Percentiles rank a stretch among this genome's conserved stretches.
These are phyloP conservation scores for Fusarium buharicum DNA, from an alignment of 2,329 filamentous ascomycete species.

Conservation along the genomic window DNA sequence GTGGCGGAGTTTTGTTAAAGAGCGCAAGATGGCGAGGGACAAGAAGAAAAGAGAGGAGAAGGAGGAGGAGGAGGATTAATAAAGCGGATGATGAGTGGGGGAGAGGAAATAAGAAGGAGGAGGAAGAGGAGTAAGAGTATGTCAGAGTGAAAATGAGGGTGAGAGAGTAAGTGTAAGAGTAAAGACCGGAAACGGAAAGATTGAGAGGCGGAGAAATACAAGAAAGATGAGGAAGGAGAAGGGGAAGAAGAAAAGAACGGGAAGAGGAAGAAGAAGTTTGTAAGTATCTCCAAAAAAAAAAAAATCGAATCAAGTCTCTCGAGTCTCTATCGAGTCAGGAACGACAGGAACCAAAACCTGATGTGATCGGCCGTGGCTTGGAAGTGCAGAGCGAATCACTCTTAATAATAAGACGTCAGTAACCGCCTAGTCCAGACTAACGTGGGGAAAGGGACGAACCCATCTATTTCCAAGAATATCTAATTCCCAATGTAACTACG, in stretches of 20 bases:
- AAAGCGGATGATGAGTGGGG: slow-evolving; percentile 7
- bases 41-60: slow-evolving; percentile 4
- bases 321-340: neutral
- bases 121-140: neutral
- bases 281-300: too few species aligned
- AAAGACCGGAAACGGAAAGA: slow-evolving; percentile 25
- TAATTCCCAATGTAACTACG: neutral
- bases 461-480: slow-evolving; percentile 32
- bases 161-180: neutral
- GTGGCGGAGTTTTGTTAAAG: slow-evolving; percentile 28
- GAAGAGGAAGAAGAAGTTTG: slow-evolving; percentile 24
- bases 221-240: slow-evolving; percentile 2
- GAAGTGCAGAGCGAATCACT: too few species aligned
- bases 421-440: too few species aligned
- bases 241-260: slow-evolving; percentile 13
- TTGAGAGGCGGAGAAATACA: slow-evolving; percentile 2
- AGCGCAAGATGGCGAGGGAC: slow-evolving; percentile 1
- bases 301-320: neutral
- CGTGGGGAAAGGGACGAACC: too few species aligned
- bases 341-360: neutral
- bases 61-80: slow-evolving; percentile 3
- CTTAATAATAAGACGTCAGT: too few species aligned
- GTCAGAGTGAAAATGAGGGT: neutral
- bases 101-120: slow-evolving; percentile 1
- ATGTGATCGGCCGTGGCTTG: slow-evolving; percentile 8